A percentile compares a stretch with the other conserved stretches of the same genome.
Evolutionary conservation across 2,329 filamentous ascomycete genomes (phyloP).

Genomic region (Penicillium sp.): DNA sequence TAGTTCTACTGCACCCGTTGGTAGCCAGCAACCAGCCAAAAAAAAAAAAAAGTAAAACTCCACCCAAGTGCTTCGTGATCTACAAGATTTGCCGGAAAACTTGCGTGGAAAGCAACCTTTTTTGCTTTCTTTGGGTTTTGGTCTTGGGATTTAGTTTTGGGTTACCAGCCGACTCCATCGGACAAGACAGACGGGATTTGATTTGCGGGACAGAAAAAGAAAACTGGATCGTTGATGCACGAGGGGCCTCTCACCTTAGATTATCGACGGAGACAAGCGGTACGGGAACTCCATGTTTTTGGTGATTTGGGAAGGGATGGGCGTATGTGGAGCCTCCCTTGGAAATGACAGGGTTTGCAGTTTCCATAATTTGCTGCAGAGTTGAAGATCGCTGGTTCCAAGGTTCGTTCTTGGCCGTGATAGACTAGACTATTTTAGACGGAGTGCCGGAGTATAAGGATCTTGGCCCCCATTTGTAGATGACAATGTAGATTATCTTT

Average conservation of each 20-base stretch:
- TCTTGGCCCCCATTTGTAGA: background rate
- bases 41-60: background rate
- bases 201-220: background rate
- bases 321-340: background rate
- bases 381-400: background rate
- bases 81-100: background rate
- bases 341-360: background rate
- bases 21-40: background rate
- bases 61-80: background rate
- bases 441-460: background rate
- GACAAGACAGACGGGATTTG: background rate
- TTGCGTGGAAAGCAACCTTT: background rate
- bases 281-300: constrained; percentile 3
- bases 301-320: background rate
- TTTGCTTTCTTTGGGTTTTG: background rate
- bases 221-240: background rate
- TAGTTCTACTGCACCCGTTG: background rate
- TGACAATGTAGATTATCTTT: no score
- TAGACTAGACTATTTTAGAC: background rate
- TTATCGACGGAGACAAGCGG: constrained; percentile 3
- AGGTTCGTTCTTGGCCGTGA: background rate
- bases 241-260: constrained; percentile 1
- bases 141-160: background rate
- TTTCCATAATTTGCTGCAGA: background rate
- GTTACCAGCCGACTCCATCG: background rate